Conservation (phyloP, 2,329 filamentous ascomycete genomes). For the Emmonsiellopsis sp. region DNA sequence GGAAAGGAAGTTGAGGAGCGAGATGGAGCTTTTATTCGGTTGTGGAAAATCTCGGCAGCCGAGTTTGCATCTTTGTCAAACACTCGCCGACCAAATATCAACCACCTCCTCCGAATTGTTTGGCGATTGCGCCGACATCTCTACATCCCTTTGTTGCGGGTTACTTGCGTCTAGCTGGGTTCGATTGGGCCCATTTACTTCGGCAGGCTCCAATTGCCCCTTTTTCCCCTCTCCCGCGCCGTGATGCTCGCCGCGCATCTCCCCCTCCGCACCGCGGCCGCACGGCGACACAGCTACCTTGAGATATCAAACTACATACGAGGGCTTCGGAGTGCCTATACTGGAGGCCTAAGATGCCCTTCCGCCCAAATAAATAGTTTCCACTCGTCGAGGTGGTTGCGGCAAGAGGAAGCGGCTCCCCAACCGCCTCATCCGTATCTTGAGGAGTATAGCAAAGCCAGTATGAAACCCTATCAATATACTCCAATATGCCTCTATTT, state of each 20-base stretch:
- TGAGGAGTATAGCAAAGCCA: constrained; percentile 38
- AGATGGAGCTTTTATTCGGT: not conserved
- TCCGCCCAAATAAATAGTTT: constrained; percentile 2
- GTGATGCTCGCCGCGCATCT: constrained; percentile 17
- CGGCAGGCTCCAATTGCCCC: not conserved
- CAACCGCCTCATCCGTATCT: constrained; percentile 21
- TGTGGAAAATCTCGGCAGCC: not conserved
- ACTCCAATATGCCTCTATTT: not conserved
- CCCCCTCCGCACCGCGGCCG: constrained; percentile 12
- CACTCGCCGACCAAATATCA: not conserved
- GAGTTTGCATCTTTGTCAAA: constrained; percentile 7
- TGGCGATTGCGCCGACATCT: not conserved
- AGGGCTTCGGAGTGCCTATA: constrained; percentile 8
- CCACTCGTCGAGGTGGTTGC: constrained; percentile 7
- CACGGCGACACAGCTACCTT: constrained; percentile 26
- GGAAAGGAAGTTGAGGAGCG: constrained; percentile 18
- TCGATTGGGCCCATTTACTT: not conserved
- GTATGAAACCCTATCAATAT: constrained; percentile 22
- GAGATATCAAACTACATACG: constrained; percentile 30
- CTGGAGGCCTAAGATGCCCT: constrained; percentile 1
- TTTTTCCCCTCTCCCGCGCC: not conserved
- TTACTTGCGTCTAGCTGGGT: not conserved
- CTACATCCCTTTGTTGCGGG: not conserved
- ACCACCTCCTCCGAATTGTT: not conserved
- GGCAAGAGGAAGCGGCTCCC: constrained; percentile 12